Conservation (phyloP, 179 eudicot genomes). For the Actinidia arguta region DNA sequence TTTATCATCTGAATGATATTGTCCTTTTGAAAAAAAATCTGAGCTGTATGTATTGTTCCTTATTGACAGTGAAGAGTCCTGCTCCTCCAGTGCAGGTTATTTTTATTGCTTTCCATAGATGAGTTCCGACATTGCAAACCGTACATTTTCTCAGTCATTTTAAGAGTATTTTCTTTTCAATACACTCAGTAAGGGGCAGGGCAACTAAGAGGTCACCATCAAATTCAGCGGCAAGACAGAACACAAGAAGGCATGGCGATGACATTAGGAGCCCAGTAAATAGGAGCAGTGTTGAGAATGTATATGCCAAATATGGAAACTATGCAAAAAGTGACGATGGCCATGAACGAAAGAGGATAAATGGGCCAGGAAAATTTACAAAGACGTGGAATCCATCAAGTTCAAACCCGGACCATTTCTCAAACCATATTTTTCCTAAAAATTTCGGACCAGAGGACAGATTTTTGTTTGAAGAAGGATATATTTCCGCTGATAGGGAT, state of each 20-base stretch:
- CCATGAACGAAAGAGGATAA: constrained; percentile 25
- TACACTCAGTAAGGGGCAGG: constrained; percentile 43
- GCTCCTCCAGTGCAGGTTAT: constrained; percentile 77
- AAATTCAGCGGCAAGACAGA: constrained; percentile 28
- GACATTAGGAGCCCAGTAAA: constrained; percentile 3
- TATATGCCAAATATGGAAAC: background rate
- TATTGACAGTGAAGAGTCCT: constrained; percentile 73
- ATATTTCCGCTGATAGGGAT: constrained; percentile 28
- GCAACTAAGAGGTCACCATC: constrained; percentile 26
- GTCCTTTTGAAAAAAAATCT: background rate
- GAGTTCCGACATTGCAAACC: constrained; percentile 6
- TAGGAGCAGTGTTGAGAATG: constrained; percentile 7
- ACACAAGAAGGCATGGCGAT: background rate
- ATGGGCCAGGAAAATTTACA: constrained; percentile 26
- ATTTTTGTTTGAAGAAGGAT: constrained; percentile 39
- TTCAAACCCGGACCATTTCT: constrained; percentile 28
- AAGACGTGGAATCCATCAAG: constrained; percentile 30
- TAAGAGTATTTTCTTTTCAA: background rate
- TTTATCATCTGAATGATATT: constrained; percentile 1
- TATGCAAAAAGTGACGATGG: constrained; percentile 15
- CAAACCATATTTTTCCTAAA: constrained; percentile 27
- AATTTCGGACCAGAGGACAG: constrained; percentile 29
- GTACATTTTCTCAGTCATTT: background rate
- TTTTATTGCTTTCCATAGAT: background rate
- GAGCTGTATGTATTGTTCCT: constrained; percentile 13